Percentiles rank a stretch among this genome's conserved stretches.
These are phyloP conservation scores for Trametes punicea DNA, from an alignment of 768 basidiomycete species.

Conservation along the genomic window DNA sequence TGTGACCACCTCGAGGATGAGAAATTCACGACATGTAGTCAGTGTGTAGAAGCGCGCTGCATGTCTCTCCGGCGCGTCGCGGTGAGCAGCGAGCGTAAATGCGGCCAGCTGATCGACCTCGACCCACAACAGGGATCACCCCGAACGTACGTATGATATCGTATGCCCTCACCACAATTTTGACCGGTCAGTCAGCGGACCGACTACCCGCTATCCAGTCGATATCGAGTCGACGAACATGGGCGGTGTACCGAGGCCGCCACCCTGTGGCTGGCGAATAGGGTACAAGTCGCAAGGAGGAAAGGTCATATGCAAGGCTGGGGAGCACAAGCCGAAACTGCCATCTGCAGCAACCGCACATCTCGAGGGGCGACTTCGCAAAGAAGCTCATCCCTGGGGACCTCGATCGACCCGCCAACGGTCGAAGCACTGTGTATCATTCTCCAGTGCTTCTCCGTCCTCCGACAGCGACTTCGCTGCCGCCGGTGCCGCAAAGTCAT, in stretches of 20 bases:
- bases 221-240: not conserved
- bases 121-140: not conserved
- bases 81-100: not conserved
- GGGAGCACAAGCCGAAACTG: not conserved
- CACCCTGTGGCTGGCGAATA: not conserved
- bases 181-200: not conserved
- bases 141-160: slow-evolving; percentile 3
- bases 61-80: not conserved
- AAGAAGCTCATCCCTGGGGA: not conserved
- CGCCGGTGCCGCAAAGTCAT: not conserved
- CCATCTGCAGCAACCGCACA: not conserved
- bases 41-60: not conserved
- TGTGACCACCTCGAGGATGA: not conserved
- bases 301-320: not conserved
- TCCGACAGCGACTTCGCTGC: not conserved
- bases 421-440: not conserved
- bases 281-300: not conserved
- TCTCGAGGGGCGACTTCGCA: not conserved
- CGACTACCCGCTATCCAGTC: not conserved
- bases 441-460: not conserved
- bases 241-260: not conserved
- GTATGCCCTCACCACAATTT: not conserved
- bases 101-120: slow-evolving; percentile 4
- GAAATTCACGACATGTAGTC: not conserved
- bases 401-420: not conserved